phyloP scores from a whole-genome alignment of 345 rosid genomes.

The Zanthoxylum bungeanum region DNA sequence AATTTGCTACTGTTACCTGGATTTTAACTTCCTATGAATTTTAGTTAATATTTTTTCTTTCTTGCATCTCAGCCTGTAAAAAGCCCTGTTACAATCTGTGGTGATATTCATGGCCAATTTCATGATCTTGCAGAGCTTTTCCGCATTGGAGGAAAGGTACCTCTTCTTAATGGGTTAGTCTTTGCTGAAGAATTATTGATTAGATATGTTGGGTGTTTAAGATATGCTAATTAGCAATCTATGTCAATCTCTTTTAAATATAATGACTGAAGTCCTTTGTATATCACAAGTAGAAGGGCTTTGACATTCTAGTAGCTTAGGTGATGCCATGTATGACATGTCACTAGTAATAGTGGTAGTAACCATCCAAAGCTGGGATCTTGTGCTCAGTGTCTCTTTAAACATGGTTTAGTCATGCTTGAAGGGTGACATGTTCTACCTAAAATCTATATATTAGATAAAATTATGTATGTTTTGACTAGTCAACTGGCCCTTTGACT shows the following conservation, averaged over 20 bases:
- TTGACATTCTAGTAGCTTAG: neutral
- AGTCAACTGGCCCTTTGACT: too few relatives aligned
- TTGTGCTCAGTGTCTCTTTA: neutral
- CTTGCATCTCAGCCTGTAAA: slow-evolving; percentile 68
- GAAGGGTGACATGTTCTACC: too few relatives aligned
- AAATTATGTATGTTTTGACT: too few relatives aligned
- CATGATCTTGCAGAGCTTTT: slow-evolving; percentile 99
- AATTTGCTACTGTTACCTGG: neutral
- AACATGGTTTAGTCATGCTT: neutral
- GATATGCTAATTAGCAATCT: neutral
- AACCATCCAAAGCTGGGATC: neutral
- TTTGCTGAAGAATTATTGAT: neutral
- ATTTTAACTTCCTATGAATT: neutral
- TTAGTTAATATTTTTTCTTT: neutral
- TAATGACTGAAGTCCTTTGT: neutral
- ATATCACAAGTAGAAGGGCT: neutral
- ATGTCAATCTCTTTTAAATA: neutral
- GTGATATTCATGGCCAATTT: slow-evolving; percentile 96
- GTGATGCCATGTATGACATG: neutral
- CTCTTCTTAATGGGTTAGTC: slow-evolving; percentile 5
- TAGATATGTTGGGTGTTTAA: neutral
- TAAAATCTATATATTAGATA: too few relatives aligned
- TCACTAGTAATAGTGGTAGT: neutral
- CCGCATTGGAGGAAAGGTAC: slow-evolving; percentile 94
- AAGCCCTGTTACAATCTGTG: slow-evolving; percentile 94